These are phyloP conservation scores for Apostasia ramifera DNA, from an alignment of 106 monocot species.

Conservation along the genomic window DNA sequence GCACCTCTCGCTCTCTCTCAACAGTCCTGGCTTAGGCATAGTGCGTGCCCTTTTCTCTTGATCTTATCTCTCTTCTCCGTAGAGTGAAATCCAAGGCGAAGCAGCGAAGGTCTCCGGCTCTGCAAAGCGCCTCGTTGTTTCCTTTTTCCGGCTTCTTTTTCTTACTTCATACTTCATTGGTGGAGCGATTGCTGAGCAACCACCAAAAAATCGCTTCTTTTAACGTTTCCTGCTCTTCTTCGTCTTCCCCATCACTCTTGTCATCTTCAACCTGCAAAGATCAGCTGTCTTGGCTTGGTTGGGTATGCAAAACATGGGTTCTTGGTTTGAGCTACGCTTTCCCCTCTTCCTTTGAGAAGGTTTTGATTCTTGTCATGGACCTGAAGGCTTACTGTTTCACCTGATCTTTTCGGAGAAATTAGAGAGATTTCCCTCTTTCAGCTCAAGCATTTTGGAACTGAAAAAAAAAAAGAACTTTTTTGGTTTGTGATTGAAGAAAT, in stretches of 20 bases:
- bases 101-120: neutral
- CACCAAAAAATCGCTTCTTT: neutral
- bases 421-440: neutral
- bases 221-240: neutral
- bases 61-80: conserved; percentile 1
- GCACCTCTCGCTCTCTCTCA: neutral
- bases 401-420: neutral
- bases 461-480: neutral
- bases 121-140: neutral
- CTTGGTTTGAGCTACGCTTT: conserved; percentile 1
- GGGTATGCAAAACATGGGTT: neutral
- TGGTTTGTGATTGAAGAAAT: neutral
- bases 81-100: neutral
- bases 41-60: neutral
- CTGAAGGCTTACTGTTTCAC: neutral
- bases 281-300: neutral
- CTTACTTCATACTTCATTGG: neutral
- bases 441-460: neutral
- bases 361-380: neutral
- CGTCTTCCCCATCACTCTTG: neutral
- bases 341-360: neutral
- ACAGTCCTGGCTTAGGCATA: neutral
- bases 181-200: neutral
- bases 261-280: neutral
- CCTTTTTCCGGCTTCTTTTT: neutral